Conservation (phyloP, 2,329 filamentous ascomycete genomes). For the Onygenales sp. region DNA sequence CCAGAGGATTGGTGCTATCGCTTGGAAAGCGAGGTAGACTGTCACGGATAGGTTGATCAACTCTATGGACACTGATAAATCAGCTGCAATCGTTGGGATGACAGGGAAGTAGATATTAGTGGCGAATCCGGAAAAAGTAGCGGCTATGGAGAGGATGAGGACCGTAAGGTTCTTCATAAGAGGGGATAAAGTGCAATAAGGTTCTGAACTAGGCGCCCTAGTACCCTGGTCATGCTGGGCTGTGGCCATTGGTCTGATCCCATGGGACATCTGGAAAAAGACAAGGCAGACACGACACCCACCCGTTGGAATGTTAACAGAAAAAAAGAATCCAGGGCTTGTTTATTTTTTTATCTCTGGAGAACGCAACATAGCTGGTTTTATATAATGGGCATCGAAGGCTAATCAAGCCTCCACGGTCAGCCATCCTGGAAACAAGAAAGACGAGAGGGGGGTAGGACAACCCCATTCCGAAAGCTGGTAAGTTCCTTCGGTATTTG, state of each 20-base stretch:
- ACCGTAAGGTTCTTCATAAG: neutral
- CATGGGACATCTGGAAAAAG: neutral
- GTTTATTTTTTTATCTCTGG: too few species aligned
- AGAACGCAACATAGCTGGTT: too few species aligned
- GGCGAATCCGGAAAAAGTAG: conserved; percentile 31
- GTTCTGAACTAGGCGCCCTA: neutral
- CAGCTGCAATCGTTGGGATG: conserved; percentile 30
- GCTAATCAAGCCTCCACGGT: too few species aligned
- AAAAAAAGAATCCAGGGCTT: neutral
- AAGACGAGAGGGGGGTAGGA: too few species aligned
- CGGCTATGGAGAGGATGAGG: neutral
- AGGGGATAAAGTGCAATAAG: neutral
- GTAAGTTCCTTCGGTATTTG: too few species aligned
- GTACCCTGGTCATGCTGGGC: too few species aligned
- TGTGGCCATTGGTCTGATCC: neutral
- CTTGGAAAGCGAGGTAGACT: conserved; percentile 38
- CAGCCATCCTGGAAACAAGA: too few species aligned
- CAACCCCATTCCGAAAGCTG: too few species aligned
- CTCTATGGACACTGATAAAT: conserved; percentile 30
- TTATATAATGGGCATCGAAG: too few species aligned
- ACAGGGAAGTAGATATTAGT: conserved; percentile 41
- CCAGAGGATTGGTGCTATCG: conserved; percentile 33
- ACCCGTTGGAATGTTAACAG: neutral
- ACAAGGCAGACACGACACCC: neutral
- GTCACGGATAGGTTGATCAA: conserved; percentile 38